phyloP scores from a whole-genome alignment of 2,329 filamentous ascomycete species.

The Penicillium sp. region DNA sequence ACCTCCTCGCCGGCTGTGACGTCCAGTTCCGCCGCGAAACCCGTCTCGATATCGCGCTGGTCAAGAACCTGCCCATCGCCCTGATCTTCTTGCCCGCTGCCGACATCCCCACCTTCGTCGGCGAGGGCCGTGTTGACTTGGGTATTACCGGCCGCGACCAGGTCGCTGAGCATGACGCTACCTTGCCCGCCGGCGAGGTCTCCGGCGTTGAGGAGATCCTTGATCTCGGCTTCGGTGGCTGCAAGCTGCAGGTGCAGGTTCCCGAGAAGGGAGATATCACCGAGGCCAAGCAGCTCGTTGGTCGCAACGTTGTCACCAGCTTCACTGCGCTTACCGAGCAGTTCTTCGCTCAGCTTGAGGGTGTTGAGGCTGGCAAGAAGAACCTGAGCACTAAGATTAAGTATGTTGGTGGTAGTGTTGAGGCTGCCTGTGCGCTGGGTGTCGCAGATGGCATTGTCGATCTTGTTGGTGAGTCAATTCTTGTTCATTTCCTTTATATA shows the following conservation, averaged over 20 bases:
- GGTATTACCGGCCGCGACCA: slow-evolving; percentile 95
- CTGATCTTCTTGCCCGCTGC: slow-evolving; percentile 95
- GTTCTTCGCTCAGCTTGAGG: slow-evolving; percentile 81
- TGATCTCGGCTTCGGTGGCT: slow-evolving; percentile 85
- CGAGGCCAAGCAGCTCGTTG: slow-evolving; percentile 74
- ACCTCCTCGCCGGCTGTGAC: slow-evolving; percentile 89
- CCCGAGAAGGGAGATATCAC: slow-evolving; percentile 76
- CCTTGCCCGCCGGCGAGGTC: slow-evolving; percentile 35
- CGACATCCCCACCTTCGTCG: slow-evolving; percentile 96
- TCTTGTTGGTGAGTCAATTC: slow-evolving; percentile 68
- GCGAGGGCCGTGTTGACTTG: slow-evolving; percentile 87
- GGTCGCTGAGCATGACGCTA: slow-evolving; percentile 82
- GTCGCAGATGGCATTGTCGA: slow-evolving; percentile 97
- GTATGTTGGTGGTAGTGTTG: slow-evolving; percentile 93
- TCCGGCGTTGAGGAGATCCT: slow-evolving; percentile 79
- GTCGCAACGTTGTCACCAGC: slow-evolving; percentile 92
- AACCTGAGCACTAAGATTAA: slow-evolving; percentile 78
- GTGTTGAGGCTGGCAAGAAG: slow-evolving; percentile 28
- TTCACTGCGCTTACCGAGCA: slow-evolving; percentile 81
- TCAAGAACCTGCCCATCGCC: slow-evolving; percentile 94
- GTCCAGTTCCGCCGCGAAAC: slow-evolving; percentile 96
- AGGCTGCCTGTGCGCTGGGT: slow-evolving; percentile 91
- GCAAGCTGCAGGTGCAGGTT: slow-evolving; percentile 95
- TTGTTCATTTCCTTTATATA: slow-evolving; percentile 35
- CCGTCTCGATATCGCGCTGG: slow-evolving; percentile 93